phyloP scores from a whole-genome alignment of 352 stramenopile genomes.

The Plasmopara halstedii region DNA sequence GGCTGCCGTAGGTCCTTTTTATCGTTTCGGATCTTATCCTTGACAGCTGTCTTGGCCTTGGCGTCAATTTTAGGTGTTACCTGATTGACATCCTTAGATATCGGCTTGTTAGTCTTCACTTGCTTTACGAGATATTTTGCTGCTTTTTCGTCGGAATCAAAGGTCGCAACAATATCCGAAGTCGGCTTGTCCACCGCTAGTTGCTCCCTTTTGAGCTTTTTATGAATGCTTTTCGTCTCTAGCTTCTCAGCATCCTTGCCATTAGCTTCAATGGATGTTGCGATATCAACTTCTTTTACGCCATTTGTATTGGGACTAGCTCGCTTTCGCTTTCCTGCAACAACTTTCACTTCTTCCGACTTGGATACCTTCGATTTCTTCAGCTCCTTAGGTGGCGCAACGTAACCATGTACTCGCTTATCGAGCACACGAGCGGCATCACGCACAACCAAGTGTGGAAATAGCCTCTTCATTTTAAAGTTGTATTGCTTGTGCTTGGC shows the following conservation, averaged over 20 bases:
- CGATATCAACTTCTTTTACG: no score
- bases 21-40: constrained; percentile 26
- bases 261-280: not conserved
- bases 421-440: constrained; percentile 69
- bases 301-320: no score
- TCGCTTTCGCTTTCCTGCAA: constrained; percentile 19
- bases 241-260: constrained; percentile 6
- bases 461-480: constrained; percentile 84
- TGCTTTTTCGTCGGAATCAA: constrained; percentile 16
- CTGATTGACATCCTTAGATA: constrained; percentile 20
- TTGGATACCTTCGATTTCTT: constrained; percentile 30
- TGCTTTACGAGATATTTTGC: constrained; percentile 19
- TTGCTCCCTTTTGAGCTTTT: constrained; percentile 25
- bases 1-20: constrained; percentile 36
- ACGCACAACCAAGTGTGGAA: constrained; percentile 70
- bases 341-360: constrained; percentile 22
- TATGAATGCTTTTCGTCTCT: constrained; percentile 23
- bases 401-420: constrained; percentile 78
- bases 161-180: constrained; percentile 3
- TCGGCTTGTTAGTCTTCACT: not conserved
- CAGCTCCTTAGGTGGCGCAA: constrained; percentile 63
- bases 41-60: constrained; percentile 20
- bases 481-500: constrained; percentile 85
- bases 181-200: not conserved
- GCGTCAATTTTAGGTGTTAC: constrained; percentile 8